Base-by-base conservation (phyloP, 371 early-diverging fungal species). In the Syncephalastrum contaminatum region DNA sequence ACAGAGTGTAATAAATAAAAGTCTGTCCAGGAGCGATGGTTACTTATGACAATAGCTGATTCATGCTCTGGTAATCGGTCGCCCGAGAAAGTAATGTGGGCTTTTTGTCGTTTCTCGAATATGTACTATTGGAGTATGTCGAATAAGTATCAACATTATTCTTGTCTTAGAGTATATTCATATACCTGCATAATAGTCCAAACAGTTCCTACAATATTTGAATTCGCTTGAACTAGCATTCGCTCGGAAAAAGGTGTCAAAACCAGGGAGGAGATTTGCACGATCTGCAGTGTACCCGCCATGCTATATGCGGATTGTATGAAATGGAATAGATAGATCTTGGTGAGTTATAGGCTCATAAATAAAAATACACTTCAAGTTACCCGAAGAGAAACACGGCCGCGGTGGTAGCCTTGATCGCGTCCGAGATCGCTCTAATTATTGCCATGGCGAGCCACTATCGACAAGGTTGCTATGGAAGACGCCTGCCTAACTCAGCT, bases 101-200 rank as follows among this genome's bases (percentile, higher is more conserved):
- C 86, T 53, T 75, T 76, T 75, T 83, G 81, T 40, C 72, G 72
- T 53, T 59, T 65, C 83, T 82, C 77, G 67, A 77, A 74, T 19
- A 78, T 64, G 56, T 64, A 69, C 73, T 74, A 58, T 16, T 14
- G 43, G 13, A 41, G n/a, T 16, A 41, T 44, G 55, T 22, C 0
- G 41, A 36, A 20, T n/a, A 5, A 19, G 24, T 42, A 22, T 20
- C 20, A 12, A 22, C 21, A 4, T 43, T 22, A 36, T 14, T 18
- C 15, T 19, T 24, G 36, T 47, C 12, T 27, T 45, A 43, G n/a
- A 22, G 25, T 27, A 15, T 6, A 43, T 47, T 54, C n/a, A 22
- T 30, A 60, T 73, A 78, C 81, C 77, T 87, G 88, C 88, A 88
- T 87, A 22, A 78, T 72, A 36, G 67, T 72, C 88, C 88, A 88